Base-by-base conservation (phyloP, 768 basidiomycete genomes). In the Peribolospora baueri region DNA sequence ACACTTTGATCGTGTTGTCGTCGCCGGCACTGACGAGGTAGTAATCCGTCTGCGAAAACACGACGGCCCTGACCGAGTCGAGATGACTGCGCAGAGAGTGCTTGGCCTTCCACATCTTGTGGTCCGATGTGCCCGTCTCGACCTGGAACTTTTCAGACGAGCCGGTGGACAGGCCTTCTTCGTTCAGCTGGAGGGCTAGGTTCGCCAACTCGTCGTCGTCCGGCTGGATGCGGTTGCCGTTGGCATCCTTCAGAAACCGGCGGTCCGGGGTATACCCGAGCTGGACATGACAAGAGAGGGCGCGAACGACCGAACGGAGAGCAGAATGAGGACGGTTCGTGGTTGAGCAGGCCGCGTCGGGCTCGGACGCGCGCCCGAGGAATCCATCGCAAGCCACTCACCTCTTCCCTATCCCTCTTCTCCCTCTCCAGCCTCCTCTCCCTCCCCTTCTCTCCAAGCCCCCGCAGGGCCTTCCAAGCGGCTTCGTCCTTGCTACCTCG, bases 1-100 rank as follows among this genome's bases (percentile, higher is more conserved):
- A 98, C 53, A 95, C 76, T 68, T 98, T 98, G 54, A 97, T 80
- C 5, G 86, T 88, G 65, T 78, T 84, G 65, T 98, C 93, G 65
- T 95, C 91, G 39, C 88, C 85, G 36, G 82, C 93, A 49, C 82
- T 86, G n/a, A 83, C 88, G 54, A 97, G 70, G 62, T 80, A 80
- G 48, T 86, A 69, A 60, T 85, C 84, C 42, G 46, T 55, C 11
- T 50, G 25, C 7, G 87, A 84, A 74, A 93, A 91, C 0, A 84
- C 80, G 36, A 97, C 71, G 5, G 84, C 80, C 53, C 90, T 79
- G 46, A 93, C 87, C 10, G 85, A 79, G 67, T 95, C 91, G 58
- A 98, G 72, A 68, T 98, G 93, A 67, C 87, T 91, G 57, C 14
- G 50, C 2, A 58, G 54, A 2, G 50, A 51, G 41, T 25, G 5